phyloP scores from a whole-genome alignment of 1,284 basidiomycete species.

The Ustilago cynodontis region DNA sequence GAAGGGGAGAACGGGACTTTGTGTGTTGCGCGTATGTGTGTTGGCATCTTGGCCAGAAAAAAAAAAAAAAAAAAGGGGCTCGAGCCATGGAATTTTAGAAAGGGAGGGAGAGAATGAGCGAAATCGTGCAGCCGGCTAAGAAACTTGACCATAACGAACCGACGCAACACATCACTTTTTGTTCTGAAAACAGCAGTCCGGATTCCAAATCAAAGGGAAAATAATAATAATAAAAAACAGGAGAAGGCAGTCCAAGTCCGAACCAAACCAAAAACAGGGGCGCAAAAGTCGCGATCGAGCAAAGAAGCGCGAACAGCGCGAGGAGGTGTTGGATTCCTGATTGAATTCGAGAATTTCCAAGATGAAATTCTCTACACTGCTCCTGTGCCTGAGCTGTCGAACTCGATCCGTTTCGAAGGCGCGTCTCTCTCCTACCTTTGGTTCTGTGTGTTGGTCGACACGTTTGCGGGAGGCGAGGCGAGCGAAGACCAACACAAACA shows the following conservation, averaged over 20 bases:
- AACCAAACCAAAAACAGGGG: slow-evolving; percentile 12
- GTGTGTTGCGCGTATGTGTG: slow-evolving; percentile 18
- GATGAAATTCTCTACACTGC: slow-evolving; percentile 10
- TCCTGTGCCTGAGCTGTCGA: slow-evolving; percentile 3
- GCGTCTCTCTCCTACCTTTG: slow-evolving; percentile 27
- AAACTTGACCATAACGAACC: slow-evolving; percentile 21
- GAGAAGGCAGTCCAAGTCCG: slow-evolving; percentile 10
- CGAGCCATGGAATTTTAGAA: slow-evolving; percentile 13
- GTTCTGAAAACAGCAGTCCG: not conserved
- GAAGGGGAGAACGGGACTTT: not conserved
- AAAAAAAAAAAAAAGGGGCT: slow-evolving; percentile 49
- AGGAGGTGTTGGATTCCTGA: slow-evolving; percentile 11
- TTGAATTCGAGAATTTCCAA: not conserved
- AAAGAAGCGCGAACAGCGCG: not conserved
- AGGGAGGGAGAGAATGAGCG: slow-evolving; percentile 3
- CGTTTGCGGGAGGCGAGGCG: not conserved
- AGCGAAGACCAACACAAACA: slow-evolving; percentile 18
- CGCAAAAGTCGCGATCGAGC: slow-evolving; percentile 6
- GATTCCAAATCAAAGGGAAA: too few species aligned
- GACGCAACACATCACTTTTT: slow-evolving; percentile 48
- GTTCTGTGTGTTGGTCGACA: slow-evolving; percentile 17
- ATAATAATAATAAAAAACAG: slow-evolving; percentile 1
- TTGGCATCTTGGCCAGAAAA: slow-evolving; percentile 30
- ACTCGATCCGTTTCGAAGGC: slow-evolving; percentile 18
- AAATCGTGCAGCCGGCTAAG: slow-evolving; percentile 23